These are phyloP conservation scores for Zhuliangozyma blackwelliae DNA, from an alignment of 1,139 yeast genomes.

Conservation along the genomic window DNA sequence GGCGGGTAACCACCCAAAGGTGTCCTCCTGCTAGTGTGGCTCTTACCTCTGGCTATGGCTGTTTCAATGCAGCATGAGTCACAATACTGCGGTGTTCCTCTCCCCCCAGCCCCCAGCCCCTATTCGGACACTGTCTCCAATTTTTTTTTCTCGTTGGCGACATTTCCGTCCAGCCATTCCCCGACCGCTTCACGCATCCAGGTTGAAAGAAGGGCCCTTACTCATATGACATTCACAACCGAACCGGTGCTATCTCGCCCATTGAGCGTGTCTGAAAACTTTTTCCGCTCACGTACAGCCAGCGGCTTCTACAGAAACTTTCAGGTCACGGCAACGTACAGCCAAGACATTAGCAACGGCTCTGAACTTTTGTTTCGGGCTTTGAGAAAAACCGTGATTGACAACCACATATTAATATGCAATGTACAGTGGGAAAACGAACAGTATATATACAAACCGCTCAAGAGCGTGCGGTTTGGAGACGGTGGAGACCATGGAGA, in stretches of 20 bases:
- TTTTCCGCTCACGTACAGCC: slow-evolving; percentile 32
- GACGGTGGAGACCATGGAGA: slow-evolving; percentile 11
- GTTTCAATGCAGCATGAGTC: no score
- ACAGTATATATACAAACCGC: slow-evolving; percentile 20
- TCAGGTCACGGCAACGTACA: slow-evolving; percentile 32
- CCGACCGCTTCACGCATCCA: no score
- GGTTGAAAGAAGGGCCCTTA: no score
- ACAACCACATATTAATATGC: slow-evolving; percentile 31
- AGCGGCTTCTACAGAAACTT: slow-evolving; percentile 28
- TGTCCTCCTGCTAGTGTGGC: no score
- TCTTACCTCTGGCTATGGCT: no score
- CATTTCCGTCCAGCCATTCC: no score
- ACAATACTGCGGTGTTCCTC: no score
- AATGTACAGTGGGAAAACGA: slow-evolving; percentile 20
- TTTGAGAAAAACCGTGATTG: slow-evolving; percentile 28
- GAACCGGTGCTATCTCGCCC: slow-evolving; percentile 14
- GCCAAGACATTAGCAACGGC: slow-evolving; percentile 16
- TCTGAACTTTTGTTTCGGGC: slow-evolving; percentile 20
- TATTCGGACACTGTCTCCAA: no score
- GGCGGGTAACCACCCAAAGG: no score
- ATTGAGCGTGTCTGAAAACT: slow-evolving; percentile 32
- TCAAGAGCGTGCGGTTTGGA: slow-evolving; percentile 17
- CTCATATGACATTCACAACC: no score
- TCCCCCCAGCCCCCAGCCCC: no score
- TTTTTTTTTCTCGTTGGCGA: no score